Base-by-base conservation (phyloP, 345 rosid genomes). In the Limnanthes douglasii region DNA sequence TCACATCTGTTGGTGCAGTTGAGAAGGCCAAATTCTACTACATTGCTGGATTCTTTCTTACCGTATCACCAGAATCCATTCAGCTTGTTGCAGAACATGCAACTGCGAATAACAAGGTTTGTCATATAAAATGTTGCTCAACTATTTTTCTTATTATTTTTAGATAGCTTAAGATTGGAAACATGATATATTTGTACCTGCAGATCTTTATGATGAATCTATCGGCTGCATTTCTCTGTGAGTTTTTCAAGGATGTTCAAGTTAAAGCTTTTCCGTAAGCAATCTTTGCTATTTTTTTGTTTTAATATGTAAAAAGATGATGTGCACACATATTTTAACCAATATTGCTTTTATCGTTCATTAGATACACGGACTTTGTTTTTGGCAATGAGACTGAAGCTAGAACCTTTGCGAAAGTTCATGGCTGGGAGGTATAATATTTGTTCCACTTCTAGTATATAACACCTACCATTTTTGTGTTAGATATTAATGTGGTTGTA, bases 381-480 rank as follows among this genome's bases (percentile, higher is more conserved):
- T 90, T 90, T 58, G 98, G 96, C 12, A 90, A 80, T 31, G 96
- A 90, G 69, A 80, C 94, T 0, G 98, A 90, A 61, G 96, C 96
- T 12, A 75, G 73, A 60, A 78, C 93, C 48, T 84, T 84, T 56
- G 50, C 98, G 5, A 77, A 64, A 59, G 98, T 80, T 72, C 86
- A 74, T 31, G 95, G 98, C 18, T 90, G 98, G 95, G 77, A 90
- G 86, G 95, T 90, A 48, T 48, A 4, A 12, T 43, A 26, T 23
- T 46, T 31, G 3, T 6, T 20, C 14, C 21, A 5, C 13, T 31
- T 7, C 31, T 17, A 26, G 11, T 9, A 14, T 9, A 10, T 23
- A 43, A 31, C 39, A 12, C 14, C 12, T 3, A 12, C 13, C 3
- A 14, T 38, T 26, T 15, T 25, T 34, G 20, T 28, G 19, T 40